Percentiles rank a stretch among this genome's conserved stretches.
These are phyloP conservation scores for Thermomucor indicae-seudaticae DNA, from an alignment of 371 early-diverging fungal genomes.

Conservation along the genomic window DNA sequence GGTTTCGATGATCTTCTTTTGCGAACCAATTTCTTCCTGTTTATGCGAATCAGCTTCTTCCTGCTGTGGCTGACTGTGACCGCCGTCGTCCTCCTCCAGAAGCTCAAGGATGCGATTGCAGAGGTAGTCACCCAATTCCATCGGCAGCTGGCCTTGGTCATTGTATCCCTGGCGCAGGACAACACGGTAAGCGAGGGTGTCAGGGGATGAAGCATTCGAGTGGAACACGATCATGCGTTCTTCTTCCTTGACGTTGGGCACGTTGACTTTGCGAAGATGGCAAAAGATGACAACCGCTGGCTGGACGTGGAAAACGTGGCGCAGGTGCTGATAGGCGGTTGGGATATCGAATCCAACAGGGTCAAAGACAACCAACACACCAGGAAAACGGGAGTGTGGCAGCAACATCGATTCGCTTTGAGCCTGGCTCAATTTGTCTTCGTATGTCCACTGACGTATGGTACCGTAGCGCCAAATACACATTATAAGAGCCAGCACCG, in stretches of 20 bases:
- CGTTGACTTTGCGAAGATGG: slow-evolving; percentile 19
- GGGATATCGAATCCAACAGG: slow-evolving; percentile 24
- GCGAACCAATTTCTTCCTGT: too few species aligned
- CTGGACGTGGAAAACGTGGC: slow-evolving; percentile 13
- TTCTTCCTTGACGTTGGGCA: slow-evolving; percentile 14
- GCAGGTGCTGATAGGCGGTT: slow-evolving; percentile 19
- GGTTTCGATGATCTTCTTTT: background rate
- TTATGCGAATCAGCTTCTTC: background rate
- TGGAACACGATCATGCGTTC: slow-evolving; percentile 23
- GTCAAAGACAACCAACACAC: slow-evolving; percentile 25
- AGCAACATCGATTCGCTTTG: background rate
- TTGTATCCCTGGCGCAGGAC: slow-evolving; percentile 31
- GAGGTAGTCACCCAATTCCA: slow-evolving; percentile 3
- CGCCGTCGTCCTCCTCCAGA: slow-evolving; percentile 5
- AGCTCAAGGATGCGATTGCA: slow-evolving; percentile 3
- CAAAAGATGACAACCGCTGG: slow-evolving; percentile 31
- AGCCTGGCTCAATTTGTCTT: slow-evolving; percentile 1
- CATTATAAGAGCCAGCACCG: slow-evolving; percentile 17
- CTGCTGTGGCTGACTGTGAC: too few species aligned
- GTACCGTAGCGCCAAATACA: slow-evolving; percentile 27
- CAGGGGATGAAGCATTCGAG: background rate
- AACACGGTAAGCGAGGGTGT: slow-evolving; percentile 21
- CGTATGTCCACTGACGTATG: slow-evolving; percentile 13
- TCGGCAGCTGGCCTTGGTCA: slow-evolving; percentile 8
- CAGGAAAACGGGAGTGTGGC: background rate